A percentile compares a stretch with the other conserved stretches of the same genome.
These are phyloP conservation scores for Dysphania ambrosioides DNA, from an alignment of 148 eudicot species.

Conservation along the genomic window DNA sequence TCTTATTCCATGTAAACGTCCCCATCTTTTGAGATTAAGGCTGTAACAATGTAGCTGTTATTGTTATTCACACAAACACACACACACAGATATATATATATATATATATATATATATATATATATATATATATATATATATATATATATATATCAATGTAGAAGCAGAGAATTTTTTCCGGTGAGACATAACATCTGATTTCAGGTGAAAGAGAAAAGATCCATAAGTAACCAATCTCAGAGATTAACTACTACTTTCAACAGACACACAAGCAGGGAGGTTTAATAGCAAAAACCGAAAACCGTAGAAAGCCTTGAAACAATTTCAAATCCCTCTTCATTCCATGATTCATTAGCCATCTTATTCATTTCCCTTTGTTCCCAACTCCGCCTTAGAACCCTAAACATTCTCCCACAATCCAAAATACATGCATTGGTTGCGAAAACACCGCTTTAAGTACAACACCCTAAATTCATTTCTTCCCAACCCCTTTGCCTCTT, in stretches of 20 bases:
- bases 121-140: too few relatives aligned
- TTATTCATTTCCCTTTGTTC: neutral
- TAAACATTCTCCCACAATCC: neutral
- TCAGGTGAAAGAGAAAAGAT: too few relatives aligned
- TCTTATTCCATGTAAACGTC: too few relatives aligned
- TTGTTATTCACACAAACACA: too few relatives aligned
- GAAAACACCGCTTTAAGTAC: neutral
- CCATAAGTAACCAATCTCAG: neutral
- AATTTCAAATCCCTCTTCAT: neutral
- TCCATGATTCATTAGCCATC: neutral
- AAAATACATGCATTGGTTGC: slow-evolving; percentile 18
- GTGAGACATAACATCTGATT: too few relatives aligned
- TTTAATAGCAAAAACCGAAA: neutral
- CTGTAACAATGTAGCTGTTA: neutral
- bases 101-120: too few relatives aligned
- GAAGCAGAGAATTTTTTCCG: too few relatives aligned
- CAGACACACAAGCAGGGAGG: neutral
- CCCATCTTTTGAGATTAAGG: neutral
- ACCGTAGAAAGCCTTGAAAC: neutral
- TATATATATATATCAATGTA: too few relatives aligned
- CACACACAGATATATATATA: too few relatives aligned
- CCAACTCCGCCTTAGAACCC: neutral
- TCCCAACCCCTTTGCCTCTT: neutral
- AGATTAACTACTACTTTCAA: neutral
- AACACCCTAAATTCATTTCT: slow-evolving; percentile 4